These are phyloP conservation scores for Gyrodon lividus DNA, from an alignment of 768 basidiomycete genomes.

Conservation along the genomic window DNA sequence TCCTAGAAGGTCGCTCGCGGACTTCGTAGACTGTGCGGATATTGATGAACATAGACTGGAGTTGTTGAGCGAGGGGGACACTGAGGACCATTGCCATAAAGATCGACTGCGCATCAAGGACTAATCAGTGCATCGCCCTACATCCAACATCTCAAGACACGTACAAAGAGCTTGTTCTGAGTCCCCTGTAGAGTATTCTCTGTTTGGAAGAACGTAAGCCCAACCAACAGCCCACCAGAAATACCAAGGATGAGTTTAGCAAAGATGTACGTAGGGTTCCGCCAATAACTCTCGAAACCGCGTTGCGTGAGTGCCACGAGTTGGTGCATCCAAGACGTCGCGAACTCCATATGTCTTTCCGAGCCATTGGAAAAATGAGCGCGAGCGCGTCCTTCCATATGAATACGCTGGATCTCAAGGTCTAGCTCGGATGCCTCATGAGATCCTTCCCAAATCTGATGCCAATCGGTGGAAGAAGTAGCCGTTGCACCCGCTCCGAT, in stretches of 20 bases:
- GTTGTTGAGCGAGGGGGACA: slow-evolving; percentile 54
- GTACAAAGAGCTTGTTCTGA: slow-evolving; percentile 44
- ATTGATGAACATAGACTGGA: slow-evolving; percentile 56
- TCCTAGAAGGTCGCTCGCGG: slow-evolving; percentile 60
- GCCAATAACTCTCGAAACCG: slow-evolving; percentile 36
- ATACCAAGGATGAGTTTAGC: slow-evolving; percentile 40
- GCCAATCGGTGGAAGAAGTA: slow-evolving; percentile 46
- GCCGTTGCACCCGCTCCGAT: slow-evolving; percentile 59
- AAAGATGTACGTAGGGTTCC: slow-evolving; percentile 40
- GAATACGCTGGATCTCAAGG: slow-evolving; percentile 43
- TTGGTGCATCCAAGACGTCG: slow-evolving; percentile 41
- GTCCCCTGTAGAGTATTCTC: slow-evolving; percentile 39
- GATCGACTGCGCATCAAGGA: slow-evolving; percentile 36
- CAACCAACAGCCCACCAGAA: slow-evolving; percentile 36
- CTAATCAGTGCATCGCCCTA: no score
- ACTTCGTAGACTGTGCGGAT: slow-evolving; percentile 59
- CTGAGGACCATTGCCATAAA: slow-evolving; percentile 46
- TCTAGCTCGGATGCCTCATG: slow-evolving; percentile 38
- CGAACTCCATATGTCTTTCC: slow-evolving; percentile 30
- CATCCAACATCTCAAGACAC: background rate
- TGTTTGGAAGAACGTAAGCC: slow-evolving; percentile 42
- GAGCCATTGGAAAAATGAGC: slow-evolving; percentile 19
- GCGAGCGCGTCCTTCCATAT: slow-evolving; percentile 35
- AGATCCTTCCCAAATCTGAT: slow-evolving; percentile 46
- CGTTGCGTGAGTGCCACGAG: slow-evolving; percentile 30